phyloP scores from a whole-genome alignment of 2,329 filamentous ascomycete species.

The Cladosporium sp. region DNA sequence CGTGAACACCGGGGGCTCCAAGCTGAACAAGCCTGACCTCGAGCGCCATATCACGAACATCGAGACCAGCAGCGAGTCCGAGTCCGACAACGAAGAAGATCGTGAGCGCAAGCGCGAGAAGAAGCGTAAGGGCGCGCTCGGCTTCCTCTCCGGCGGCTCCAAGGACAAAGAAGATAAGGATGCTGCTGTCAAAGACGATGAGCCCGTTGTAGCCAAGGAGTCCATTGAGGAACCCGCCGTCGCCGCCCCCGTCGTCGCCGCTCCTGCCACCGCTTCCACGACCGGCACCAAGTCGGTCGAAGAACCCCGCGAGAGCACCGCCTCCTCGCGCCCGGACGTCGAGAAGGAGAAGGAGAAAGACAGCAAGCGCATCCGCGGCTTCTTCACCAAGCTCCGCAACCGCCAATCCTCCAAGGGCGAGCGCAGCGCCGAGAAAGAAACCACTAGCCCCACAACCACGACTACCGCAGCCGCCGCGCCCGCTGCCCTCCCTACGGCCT shows the following conservation, averaged over 20 bases:
- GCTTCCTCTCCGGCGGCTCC: background rate
- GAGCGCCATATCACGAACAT: slow-evolving; percentile 29
- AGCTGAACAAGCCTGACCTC: slow-evolving; percentile 20
- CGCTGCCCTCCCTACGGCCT: background rate
- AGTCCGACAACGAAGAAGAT: slow-evolving; percentile 14
- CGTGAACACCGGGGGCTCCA: slow-evolving; percentile 8
- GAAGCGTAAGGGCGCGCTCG: slow-evolving; percentile 7
- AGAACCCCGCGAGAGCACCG: slow-evolving; percentile 7
- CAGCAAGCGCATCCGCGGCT: slow-evolving; percentile 23
- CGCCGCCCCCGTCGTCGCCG: background rate
- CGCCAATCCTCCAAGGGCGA: slow-evolving; percentile 14
- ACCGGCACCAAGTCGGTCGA: background rate
- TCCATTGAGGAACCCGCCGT: background rate
- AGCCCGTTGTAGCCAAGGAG: background rate
- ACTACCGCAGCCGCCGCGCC: slow-evolving; percentile 10
- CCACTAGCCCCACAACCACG: slow-evolving; percentile 5
- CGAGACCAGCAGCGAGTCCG: slow-evolving; percentile 18
- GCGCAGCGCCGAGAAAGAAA: slow-evolving; percentile 14
- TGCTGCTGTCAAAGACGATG: slow-evolving; percentile 1
- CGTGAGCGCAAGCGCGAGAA: slow-evolving; percentile 15
- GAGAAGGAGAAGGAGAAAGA: slow-evolving; percentile 9
- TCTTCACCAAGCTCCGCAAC: slow-evolving; percentile 24
- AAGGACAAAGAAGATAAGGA: background rate
- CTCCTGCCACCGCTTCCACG: slow-evolving; percentile 1
- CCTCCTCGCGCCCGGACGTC: slow-evolving; percentile 4